Evolutionary conservation across 2,329 filamentous ascomycete genomes (phyloP), one percentile per base, ranked within the genome.

Genomic region (Penicillium sp.): DNA sequence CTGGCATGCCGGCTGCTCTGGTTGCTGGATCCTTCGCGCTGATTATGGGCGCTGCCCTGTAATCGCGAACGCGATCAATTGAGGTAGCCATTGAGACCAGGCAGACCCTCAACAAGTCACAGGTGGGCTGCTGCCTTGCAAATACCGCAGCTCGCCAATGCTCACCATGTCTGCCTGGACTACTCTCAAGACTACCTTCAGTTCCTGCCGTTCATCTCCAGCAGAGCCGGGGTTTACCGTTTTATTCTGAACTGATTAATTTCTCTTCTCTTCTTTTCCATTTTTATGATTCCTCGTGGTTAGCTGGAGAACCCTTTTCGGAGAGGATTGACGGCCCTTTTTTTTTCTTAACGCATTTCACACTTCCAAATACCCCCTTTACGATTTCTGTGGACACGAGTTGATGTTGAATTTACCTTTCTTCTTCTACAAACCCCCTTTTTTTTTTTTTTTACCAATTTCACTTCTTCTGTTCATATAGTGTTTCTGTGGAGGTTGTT

Each of bases 21-120:
- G 68, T 74, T 26, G 77, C 75, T 22, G 78, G 78, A 44, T 78
- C 76, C 17, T 67, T 80, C 49, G 77, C 76, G 49, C 65, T 78
- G 56, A 64, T 78, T 59, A 49, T 80, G 65, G 76, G 76, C 35
- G 70, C 67, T 40, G 65, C 70, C 59, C 63, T 79, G 54, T 80
- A 75, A 73, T 63, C 53, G 53, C 37, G 33, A 13, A 44, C 44
- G 59, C 61, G 38, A 56, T 50, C 33, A 28, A 50, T 22, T 33
- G 47, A 56, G 57, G 40, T 15, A 42, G 53, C 26, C 37, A 44
- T 33, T 45, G 53, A 40, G 26, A 19, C 24, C 53, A 22, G 38
- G 53, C 17, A 28, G n/a, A 42, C 17, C 5, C 38, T 13, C 19
- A 30, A 22, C 44, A 19, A 19, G 12, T 44, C 26, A 19, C 9